Evolutionary conservation across 2,329 filamentous ascomycete species (phyloP).

Genomic region (Alternaria arbusti): DNA sequence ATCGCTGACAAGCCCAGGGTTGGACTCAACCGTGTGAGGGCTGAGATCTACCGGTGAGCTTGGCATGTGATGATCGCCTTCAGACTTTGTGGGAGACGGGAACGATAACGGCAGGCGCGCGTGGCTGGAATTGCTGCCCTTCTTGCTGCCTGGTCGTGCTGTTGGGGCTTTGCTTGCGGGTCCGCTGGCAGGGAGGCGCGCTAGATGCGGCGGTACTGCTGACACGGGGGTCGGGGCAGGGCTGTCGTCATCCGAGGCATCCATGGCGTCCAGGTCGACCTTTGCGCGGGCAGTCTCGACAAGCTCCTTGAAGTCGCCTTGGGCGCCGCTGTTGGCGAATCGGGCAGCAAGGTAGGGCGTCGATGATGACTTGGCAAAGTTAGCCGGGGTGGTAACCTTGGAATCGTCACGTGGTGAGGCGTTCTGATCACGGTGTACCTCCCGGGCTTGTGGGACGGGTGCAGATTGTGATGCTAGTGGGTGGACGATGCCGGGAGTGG

Average conservation of each 20-base stretch:
- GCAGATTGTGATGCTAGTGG: slow-evolving; percentile 39
- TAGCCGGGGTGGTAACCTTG: slow-evolving; percentile 19
- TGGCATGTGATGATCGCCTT: slow-evolving; percentile 37
- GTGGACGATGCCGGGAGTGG: slow-evolving; percentile 44
- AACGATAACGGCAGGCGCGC: slow-evolving; percentile 42
- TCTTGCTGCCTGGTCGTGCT: slow-evolving; percentile 43
- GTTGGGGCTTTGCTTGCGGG: slow-evolving; percentile 38
- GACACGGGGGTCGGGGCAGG: slow-evolving; percentile 38
- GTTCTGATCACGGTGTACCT: slow-evolving; percentile 41
- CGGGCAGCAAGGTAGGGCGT: slow-evolving; percentile 52
- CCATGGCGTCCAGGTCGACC: slow-evolving; percentile 45
- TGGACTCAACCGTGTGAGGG: slow-evolving; percentile 57
- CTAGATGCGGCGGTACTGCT: slow-evolving; percentile 36
- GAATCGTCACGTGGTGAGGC: slow-evolving; percentile 22
- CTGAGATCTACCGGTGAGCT: slow-evolving; percentile 51
- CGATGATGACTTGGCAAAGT: slow-evolving; percentile 48
- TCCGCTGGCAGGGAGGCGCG: slow-evolving; percentile 40
- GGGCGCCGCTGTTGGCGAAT: slow-evolving; percentile 50
- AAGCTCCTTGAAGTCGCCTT: slow-evolving; percentile 48
- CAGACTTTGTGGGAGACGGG: slow-evolving; percentile 35
- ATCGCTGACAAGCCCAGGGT: slow-evolving; percentile 58
- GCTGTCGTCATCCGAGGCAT: slow-evolving; percentile 46
- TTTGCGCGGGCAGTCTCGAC: slow-evolving; percentile 46
- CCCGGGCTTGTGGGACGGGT: slow-evolving; percentile 35
- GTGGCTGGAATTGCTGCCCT: slow-evolving; percentile 35